Conservation (phyloP, 2,329 filamentous ascomycete genomes). For the Nannizziopsis barbatae region DNA sequence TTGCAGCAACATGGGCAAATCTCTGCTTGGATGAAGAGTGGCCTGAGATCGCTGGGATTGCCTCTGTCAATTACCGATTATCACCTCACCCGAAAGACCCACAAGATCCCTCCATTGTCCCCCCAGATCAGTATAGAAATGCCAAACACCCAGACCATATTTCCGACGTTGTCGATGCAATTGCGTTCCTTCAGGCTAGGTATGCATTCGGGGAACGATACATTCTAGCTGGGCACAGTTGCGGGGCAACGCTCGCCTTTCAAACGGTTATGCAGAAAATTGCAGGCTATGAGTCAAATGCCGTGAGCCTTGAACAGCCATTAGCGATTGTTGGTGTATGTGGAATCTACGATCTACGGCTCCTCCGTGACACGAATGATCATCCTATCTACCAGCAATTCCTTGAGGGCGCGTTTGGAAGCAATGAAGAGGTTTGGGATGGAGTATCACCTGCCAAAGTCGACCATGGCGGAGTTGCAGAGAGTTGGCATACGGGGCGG, state of each 20-base stretch:
- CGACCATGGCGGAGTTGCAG: constrained; percentile 22
- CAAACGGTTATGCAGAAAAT: constrained; percentile 31
- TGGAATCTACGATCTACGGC: constrained; percentile 36
- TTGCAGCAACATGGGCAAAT: constrained; percentile 29
- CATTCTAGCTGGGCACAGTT: constrained; percentile 38
- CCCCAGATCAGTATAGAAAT: constrained; percentile 23
- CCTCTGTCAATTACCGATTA: constrained; percentile 39
- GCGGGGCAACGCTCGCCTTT: constrained; percentile 38
- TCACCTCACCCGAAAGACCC: constrained; percentile 33
- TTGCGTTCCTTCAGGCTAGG: constrained; percentile 32
- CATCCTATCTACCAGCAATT: constrained; percentile 30
- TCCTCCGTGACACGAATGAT: constrained; percentile 26
- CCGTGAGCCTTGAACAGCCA: constrained; percentile 20
- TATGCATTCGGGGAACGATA: constrained; percentile 33
- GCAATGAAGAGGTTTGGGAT: constrained; percentile 29
- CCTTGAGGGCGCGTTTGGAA: constrained; percentile 35
- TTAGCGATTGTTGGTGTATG: constrained; percentile 33
- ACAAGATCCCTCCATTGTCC: constrained; percentile 25
- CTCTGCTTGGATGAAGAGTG: constrained; percentile 15
- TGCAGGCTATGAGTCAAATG: constrained; percentile 7
- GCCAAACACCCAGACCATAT: constrained; percentile 38
- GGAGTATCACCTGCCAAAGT: constrained; percentile 31
- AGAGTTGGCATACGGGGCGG: constrained; percentile 27
- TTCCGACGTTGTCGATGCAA: constrained; percentile 31
- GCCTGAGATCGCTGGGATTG: constrained; percentile 29